phyloP scores from a whole-genome alignment of 352 stramenopile genomes.

The Globisporangium abappressorium region DNA sequence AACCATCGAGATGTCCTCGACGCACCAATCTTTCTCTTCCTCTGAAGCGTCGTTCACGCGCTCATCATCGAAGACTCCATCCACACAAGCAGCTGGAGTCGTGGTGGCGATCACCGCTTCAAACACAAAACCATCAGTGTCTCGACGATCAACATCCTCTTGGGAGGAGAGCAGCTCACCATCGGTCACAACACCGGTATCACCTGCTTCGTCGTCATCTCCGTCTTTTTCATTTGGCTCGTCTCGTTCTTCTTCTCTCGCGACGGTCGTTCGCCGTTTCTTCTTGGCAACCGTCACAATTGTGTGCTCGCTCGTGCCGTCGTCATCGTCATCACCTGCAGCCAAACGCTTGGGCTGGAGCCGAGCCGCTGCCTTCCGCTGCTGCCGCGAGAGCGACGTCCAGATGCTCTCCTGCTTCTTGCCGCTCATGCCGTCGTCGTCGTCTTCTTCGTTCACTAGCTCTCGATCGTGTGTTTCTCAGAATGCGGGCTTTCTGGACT shows the following conservation, averaged over 20 bases:
- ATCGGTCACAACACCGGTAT: slow-evolving; percentile 53
- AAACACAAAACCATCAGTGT: slow-evolving; percentile 15
- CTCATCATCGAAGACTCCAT: background rate
- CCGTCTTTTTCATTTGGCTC: background rate
- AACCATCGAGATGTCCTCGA: background rate
- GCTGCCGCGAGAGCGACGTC: slow-evolving; percentile 39
- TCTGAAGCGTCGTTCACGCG: background rate
- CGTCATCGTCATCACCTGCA: background rate
- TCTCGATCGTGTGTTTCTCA: background rate
- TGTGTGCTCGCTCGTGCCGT: slow-evolving; percentile 7
- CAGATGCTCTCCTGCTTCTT: slow-evolving; percentile 47
- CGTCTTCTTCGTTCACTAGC: background rate
- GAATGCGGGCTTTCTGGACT: background rate
- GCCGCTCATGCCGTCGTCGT: slow-evolving; percentile 25
- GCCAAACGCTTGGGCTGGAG: slow-evolving; percentile 23
- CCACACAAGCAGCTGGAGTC: slow-evolving; percentile 5
- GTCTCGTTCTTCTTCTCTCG: background rate
- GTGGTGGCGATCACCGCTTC: slow-evolving; percentile 3
- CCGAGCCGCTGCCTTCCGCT: slow-evolving; percentile 20
- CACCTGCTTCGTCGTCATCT: slow-evolving; percentile 13
- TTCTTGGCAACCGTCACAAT: slow-evolving; percentile 17
- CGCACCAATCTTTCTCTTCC: background rate
- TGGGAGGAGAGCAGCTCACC: slow-evolving; percentile 55
- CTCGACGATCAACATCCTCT: slow-evolving; percentile 27
- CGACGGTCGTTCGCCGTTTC: slow-evolving; percentile 7